phyloP scores from a whole-genome alignment of 1,284 basidiomycete species.

The Irpex rosettiformis region DNA sequence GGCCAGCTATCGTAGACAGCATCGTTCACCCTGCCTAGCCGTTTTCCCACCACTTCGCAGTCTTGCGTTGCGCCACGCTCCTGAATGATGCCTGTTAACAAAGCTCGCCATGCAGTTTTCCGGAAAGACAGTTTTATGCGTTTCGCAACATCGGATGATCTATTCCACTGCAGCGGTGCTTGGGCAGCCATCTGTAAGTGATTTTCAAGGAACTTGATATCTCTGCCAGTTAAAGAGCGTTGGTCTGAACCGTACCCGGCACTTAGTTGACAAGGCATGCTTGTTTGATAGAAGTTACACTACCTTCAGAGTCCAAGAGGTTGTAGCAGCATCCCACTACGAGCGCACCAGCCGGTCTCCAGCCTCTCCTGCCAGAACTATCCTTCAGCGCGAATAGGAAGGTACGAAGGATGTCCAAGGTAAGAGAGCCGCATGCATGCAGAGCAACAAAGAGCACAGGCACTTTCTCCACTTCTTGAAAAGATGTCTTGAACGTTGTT shows the following conservation, averaged over 20 bases:
- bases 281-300: slow-evolving; percentile 24
- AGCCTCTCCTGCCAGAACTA: slow-evolving; percentile 18
- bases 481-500: slow-evolving; percentile 6
- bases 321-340: slow-evolving; percentile 55
- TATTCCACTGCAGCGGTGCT: slow-evolving; percentile 39
- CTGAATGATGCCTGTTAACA: slow-evolving; percentile 28
- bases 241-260: slow-evolving; percentile 2
- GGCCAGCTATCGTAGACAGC: slow-evolving; percentile 31
- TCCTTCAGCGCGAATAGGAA: slow-evolving; percentile 24
- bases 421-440: slow-evolving; percentile 54
- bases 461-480: slow-evolving; percentile 18
- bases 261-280: slow-evolving; percentile 18
- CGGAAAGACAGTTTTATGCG: slow-evolving; percentile 44
- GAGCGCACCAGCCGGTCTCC: slow-evolving; percentile 38
- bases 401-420: slow-evolving; percentile 41
- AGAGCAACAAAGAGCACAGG: slow-evolving; percentile 62
- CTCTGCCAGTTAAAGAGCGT: slow-evolving; percentile 15
- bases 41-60: slow-evolving; percentile 7
- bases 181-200: slow-evolving; percentile 57
- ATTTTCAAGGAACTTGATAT: slow-evolving; percentile 28
- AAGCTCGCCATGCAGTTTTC: slow-evolving; percentile 65
- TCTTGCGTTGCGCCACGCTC: background rate
- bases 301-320: slow-evolving; percentile 40
- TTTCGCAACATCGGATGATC: slow-evolving; percentile 19
- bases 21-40: slow-evolving; percentile 33